Base-by-base conservation (phyloP, 2,329 filamentous ascomycete genomes). In the Colletotrichum sp. region DNA sequence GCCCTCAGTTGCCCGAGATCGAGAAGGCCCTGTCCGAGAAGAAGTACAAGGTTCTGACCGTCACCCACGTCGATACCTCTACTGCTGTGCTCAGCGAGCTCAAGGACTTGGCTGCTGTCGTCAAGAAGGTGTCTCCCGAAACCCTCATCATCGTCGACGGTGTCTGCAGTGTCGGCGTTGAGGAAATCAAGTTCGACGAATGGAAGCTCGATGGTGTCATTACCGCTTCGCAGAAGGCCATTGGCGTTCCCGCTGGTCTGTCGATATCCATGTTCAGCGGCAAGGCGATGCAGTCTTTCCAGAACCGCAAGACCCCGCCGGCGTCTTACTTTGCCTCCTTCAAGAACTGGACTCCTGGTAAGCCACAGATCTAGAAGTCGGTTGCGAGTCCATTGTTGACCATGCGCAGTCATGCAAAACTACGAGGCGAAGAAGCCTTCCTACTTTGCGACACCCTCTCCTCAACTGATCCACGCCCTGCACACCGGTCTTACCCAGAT, bases 391-490 rank as follows among this genome's bases (percentile, higher is more conserved):
- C 5, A 26, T 32, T 58, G 26, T 74, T 79, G 32, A 78, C 73
- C 26, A 9, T 16, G 7, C 10, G 28, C 30, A 95, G 94, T 99
- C 85, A 98, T 99, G 96, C 93, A 97, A 88, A 98, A 98, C 88
- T 99, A 99, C 86, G 97, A 99, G 88, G 95, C 95, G 78, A 95
- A 96, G 89, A 99, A 98, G 88, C 92, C 97, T 48, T 98, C 96
- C 3, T 99, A 99, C 89, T 99, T 99, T 83, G 97, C 97, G 48
- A 99, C 97, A 2, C 97, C 97, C 1, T 96, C 96, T 6, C 97
- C 97, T 16, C 97, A 99, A 86, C 92, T 99, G 66, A 90, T 99
- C 79, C 96, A 94, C 85, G 97, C 97, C 64, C 91, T 99, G 43
- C 94, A 99, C 89, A 98, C 96, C 10, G 91, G 96, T 3, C 90